Conservation (phyloP, 2,329 filamentous ascomycete genomes). For the Diaporthe humulicola region DNA sequence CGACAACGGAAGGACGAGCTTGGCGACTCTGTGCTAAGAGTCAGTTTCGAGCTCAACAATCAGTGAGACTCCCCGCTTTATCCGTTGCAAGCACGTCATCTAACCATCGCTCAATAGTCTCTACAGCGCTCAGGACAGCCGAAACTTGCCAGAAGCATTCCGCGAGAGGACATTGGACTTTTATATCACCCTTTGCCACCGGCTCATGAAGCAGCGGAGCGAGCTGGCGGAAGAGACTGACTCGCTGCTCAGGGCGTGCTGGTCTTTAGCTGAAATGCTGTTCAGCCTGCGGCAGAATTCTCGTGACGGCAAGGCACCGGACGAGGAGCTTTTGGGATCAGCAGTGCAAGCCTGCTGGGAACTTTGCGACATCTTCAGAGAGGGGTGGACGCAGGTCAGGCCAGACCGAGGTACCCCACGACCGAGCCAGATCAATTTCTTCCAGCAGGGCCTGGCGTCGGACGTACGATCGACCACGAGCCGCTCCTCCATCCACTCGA, state of each 20-base stretch:
- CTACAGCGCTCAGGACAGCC: slow-evolving; percentile 88
- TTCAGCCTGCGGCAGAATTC: slow-evolving; percentile 89
- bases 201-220: slow-evolving; percentile 93
- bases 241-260: slow-evolving; percentile 86
- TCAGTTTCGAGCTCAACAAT: slow-evolving; percentile 96
- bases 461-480: slow-evolving; percentile 54
- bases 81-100: slow-evolving; percentile 9
- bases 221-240: slow-evolving; percentile 86
- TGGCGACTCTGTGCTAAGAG: slow-evolving; percentile 87
- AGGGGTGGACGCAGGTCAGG: slow-evolving; percentile 90
- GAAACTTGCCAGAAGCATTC: slow-evolving; percentile 86
- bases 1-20: slow-evolving; percentile 82
- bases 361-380: slow-evolving; percentile 90
- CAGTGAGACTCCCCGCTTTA: slow-evolving; percentile 66
- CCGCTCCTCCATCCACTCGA: slow-evolving; percentile 64
- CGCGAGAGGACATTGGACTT: slow-evolving; percentile 92
- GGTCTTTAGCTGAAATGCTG: slow-evolving; percentile 92
- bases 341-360: slow-evolving; percentile 96
- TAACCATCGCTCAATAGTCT: slow-evolving; percentile 63
- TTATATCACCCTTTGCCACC: slow-evolving; percentile 92
- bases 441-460: slow-evolving; percentile 60
- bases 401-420: slow-evolving; percentile 89
- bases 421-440: slow-evolving; percentile 82
- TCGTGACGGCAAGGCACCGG: slow-evolving; percentile 77
- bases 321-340: slow-evolving; percentile 87